phyloP scores from a whole-genome alignment of 805 yeast species.

The Scheffersomyces lignosus region DNA sequence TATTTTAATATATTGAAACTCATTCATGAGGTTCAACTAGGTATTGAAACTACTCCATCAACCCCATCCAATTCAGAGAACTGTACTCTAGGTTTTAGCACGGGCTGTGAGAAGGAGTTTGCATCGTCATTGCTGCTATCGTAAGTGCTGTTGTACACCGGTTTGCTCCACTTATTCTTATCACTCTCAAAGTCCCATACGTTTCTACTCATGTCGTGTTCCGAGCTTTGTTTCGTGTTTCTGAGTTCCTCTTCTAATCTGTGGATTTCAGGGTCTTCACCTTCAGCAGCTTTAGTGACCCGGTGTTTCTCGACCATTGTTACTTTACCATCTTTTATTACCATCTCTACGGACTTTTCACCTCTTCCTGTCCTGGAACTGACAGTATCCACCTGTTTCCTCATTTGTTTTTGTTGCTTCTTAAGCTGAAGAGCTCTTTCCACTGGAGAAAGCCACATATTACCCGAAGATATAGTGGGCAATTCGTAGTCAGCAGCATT shows the following conservation, averaged over 20 bases:
- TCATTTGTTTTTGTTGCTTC: conserved; percentile 73
- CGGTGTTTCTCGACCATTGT: conserved; percentile 50
- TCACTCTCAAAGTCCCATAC: conserved; percentile 66
- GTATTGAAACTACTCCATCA: not conserved
- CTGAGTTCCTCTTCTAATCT: conserved; percentile 34
- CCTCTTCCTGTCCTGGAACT: conserved; percentile 68
- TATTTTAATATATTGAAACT: no score
- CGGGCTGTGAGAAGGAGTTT: no score
- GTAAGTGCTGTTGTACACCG: conserved; percentile 35
- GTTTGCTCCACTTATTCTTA: conserved; percentile 53
- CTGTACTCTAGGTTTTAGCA: not conserved
- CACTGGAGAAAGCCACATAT: conserved; percentile 81
- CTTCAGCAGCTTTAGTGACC: conserved; percentile 8
- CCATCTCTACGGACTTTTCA: conserved; percentile 71
- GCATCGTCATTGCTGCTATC: no score
- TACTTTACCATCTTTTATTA: conserved; percentile 79
- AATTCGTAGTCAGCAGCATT: conserved; percentile 86
- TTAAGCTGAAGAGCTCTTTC: conserved; percentile 88
- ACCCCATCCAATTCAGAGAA: not conserved
- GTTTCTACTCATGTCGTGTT: conserved; percentile 31
- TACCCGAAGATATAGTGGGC: conserved; percentile 47
- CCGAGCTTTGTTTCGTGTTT: conserved; percentile 23
- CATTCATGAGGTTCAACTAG: not conserved
- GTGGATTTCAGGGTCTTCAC: conserved; percentile 35
- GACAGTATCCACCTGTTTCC: conserved; percentile 62